Evolutionary conservation across 179 eudicot genomes (phyloP).

Genomic region (Camellia oleifera): DNA sequence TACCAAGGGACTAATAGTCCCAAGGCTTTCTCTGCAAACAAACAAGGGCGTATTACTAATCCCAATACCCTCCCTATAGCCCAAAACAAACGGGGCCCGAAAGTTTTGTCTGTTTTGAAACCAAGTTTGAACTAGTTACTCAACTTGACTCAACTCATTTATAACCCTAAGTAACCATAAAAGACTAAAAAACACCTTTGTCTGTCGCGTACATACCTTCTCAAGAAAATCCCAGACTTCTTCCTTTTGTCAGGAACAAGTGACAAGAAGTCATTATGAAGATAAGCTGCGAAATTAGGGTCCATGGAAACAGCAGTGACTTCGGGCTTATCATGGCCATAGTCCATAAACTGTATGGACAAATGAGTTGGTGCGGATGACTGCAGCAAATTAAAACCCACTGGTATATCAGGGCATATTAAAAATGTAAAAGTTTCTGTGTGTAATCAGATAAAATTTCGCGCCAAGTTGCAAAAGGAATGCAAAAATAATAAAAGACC

Average conservation of each 20-base stretch:
- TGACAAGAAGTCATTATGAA: conserved; percentile 45
- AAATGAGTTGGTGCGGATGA: conserved; percentile 52
- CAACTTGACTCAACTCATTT: too few relatives aligned
- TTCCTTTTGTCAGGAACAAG: conserved; percentile 18
- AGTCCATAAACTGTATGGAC: conserved; percentile 78
- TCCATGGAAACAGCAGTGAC: conserved; percentile 54
- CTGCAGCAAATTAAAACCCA: conserved; percentile 37
- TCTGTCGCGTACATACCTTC: conserved; percentile 35
- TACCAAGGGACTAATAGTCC: too few relatives aligned
- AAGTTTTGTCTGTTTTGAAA: too few relatives aligned
- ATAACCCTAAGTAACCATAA: neutral
- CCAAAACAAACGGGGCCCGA: too few relatives aligned
- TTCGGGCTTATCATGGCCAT: conserved; percentile 72
- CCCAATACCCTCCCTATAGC: too few relatives aligned
- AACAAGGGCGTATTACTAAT: too few relatives aligned
- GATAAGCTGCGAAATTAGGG: conserved; percentile 17
- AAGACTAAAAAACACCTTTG: neutral
- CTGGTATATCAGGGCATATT: conserved; percentile 2
- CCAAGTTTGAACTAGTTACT: too few relatives aligned
- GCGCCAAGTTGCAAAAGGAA: conserved; percentile 3
- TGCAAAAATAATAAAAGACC: conserved; percentile 20
- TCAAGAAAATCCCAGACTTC: conserved; percentile 12
- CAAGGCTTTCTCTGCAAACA: too few relatives aligned
- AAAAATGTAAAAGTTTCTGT: neutral
- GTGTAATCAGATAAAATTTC: neutral